phyloP scores from a whole-genome alignment of 2,329 filamentous ascomycete genomes.

The Trichoderma sp. region DNA sequence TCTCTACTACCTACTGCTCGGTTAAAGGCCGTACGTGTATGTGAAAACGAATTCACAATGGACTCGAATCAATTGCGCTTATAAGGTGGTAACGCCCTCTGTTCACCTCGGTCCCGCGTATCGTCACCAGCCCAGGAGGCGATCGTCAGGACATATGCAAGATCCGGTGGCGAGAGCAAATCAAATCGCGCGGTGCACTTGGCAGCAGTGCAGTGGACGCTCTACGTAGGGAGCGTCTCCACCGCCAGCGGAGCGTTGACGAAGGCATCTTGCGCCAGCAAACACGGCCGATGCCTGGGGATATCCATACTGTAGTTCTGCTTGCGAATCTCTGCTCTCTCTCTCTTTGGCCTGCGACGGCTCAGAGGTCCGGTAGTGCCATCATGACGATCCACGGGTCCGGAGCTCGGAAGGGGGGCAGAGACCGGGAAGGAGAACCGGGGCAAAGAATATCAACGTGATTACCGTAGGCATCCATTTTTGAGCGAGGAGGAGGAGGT shows the following conservation, averaged over 20 bases:
- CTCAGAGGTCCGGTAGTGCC: neutral
- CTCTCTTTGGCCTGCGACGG: neutral
- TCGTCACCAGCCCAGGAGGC: constrained; percentile 1
- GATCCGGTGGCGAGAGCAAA: constrained; percentile 17
- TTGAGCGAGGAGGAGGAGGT: neutral
- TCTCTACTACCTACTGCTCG: too few relatives aligned
- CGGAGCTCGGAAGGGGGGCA: constrained; percentile 16
- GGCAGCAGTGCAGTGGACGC: neutral
- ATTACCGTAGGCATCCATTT: neutral
- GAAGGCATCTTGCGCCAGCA: constrained; percentile 10
- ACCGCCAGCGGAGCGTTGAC: constrained; percentile 18
- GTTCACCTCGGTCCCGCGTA: constrained; percentile 8
- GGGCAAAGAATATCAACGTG: neutral
- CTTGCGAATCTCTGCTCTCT: too few relatives aligned
- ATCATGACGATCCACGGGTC: neutral
- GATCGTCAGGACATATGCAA: constrained; percentile 13
- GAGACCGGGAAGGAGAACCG: constrained; percentile 8
- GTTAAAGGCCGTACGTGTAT: too few relatives aligned
- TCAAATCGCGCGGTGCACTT: constrained; percentile 6
- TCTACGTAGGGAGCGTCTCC: constrained; percentile 8
- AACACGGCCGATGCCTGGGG: neutral
- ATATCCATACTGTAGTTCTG: constrained; percentile 8
- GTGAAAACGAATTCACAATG: too few relatives aligned
- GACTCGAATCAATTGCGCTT: too few relatives aligned
- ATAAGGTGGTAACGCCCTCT: neutral